Evolutionary conservation across 164 flowering plant species (phyloP), one percentile per base, ranked within the genome.

Genomic region (Vitis riparia): DNA sequence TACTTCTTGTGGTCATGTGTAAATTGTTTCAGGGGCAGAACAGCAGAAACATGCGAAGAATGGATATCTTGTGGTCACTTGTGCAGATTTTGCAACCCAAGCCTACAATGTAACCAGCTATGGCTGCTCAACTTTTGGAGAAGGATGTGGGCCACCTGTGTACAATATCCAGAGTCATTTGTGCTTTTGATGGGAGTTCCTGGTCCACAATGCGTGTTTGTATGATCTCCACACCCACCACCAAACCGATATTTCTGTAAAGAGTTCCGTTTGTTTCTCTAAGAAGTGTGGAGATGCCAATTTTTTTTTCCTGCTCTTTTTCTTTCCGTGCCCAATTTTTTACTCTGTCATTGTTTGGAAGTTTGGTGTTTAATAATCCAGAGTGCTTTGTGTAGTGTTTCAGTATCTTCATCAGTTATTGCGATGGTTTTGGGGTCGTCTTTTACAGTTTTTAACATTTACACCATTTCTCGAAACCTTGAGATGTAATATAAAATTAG

Each of bases 11-110:
- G 44, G 44, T 62, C 8, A 70, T 48, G 44, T 71, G 44, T 58
- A n/a, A 64, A 63, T 59, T 51, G 27, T 74, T 80, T 73, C 87
- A 88, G 97, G 91, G 84, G 61, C 84, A 86, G 75, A 81, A 79
- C 71, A 84, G 83, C 77, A 79, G 82, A 78, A 83, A 73, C 81
- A 73, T 90, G 78, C 91, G 85, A 63, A 83, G 97, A 80, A 87
- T 88, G 91, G 97, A 92, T 74, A 79, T 92, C 67, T 75, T 92
- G 73, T 88, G 91, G 93, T 84, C 91, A 23, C 87, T 92, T 51
- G 84, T 90, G 76, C 89, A 85, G 74, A 70, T 90, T 65, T 69
- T 90, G 81, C 93, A 90, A 78, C 80, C 87, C 30, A 82, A 84
- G 76, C 73, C 74, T 58, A 50, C 70, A n/a, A 62, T 68, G 70